phyloP scores from a whole-genome alignment of 371 early-diverging fungal species.

The Syncephalastrum racemosum region DNA sequence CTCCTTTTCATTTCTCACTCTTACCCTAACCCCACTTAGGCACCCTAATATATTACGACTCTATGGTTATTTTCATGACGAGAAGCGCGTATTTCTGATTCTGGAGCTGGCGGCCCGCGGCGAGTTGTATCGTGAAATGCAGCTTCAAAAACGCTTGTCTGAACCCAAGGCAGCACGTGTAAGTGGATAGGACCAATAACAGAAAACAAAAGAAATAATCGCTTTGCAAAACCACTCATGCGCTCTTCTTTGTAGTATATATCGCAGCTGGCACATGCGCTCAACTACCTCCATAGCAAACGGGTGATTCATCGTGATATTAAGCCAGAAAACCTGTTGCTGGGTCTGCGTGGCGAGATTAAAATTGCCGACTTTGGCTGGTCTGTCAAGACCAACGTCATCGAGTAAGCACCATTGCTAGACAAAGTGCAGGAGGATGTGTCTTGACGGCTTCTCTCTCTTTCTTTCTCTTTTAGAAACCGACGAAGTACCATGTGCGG shows the following conservation, averaged over 20 bases:
- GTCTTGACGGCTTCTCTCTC: not conserved
- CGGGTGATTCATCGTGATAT: conserved; percentile 97
- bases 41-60: conserved; percentile 93
- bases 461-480: conserved; percentile 9
- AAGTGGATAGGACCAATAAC: conserved; percentile 2
- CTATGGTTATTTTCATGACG: conserved; percentile 97
- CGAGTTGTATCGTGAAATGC: conserved; percentile 89
- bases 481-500: conserved; percentile 94
- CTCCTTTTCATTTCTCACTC: not conserved
- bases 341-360: conserved; percentile 52
- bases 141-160: conserved; percentile 64
- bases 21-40: conserved; percentile 26
- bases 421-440: no score
- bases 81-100: conserved; percentile 90
- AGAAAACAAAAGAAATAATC: not conserved
- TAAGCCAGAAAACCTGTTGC: conserved; percentile 95
- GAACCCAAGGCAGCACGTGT: conserved; percentile 81
- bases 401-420: no score
- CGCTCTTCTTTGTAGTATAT: conserved; percentile 70
- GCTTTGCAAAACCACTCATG: not conserved
- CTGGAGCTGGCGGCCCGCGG: conserved; percentile 96
- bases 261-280: conserved; percentile 71
- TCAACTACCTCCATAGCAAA: conserved; percentile 90
- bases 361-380: conserved; percentile 57
- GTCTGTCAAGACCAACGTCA: conserved; percentile 38